Conservation (phyloP, 2,329 filamentous ascomycete genomes). For the Fusarium circinatum region DNA sequence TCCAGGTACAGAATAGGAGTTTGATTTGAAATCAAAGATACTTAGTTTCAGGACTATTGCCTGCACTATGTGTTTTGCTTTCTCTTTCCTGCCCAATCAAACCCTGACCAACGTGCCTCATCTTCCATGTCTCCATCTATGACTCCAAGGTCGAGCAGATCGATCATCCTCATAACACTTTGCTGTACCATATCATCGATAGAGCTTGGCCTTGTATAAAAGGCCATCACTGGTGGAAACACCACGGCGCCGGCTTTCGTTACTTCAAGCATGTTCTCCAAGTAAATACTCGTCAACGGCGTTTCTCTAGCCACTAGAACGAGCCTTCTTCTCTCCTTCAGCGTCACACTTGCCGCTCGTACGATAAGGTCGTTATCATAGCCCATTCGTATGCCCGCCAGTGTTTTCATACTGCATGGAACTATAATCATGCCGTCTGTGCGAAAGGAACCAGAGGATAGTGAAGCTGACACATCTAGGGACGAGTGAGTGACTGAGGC, state of each 20-base stretch:
- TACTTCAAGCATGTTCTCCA: neutral
- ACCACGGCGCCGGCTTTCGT: neutral
- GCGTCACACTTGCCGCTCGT: neutral
- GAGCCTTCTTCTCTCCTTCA: neutral
- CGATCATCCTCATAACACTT: neutral
- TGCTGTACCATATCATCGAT: neutral
- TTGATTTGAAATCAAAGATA: neutral
- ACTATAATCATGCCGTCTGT: neutral
- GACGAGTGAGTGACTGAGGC: neutral
- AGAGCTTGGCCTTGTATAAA: neutral
- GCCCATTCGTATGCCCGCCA: neutral
- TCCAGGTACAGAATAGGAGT: rapidly evolving
- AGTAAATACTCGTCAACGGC: neutral
- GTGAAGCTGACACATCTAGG: neutral
- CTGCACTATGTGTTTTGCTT: neutral
- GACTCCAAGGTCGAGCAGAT: neutral
- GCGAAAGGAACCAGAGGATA: neutral
- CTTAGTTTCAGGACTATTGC: rapidly evolving
- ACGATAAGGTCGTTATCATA: neutral
- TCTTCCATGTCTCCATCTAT: neutral
- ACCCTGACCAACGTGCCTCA: neutral
- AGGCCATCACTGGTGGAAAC: neutral
- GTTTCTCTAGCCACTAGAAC: neutral
- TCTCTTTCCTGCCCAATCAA: neutral
- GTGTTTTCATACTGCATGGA: neutral